A percentile compares a stretch with the other conserved stretches of the same genome.
Evolutionary conservation across 129 eudicot species (phyloP).

Genomic region (Scalesia atractyloides): DNA sequence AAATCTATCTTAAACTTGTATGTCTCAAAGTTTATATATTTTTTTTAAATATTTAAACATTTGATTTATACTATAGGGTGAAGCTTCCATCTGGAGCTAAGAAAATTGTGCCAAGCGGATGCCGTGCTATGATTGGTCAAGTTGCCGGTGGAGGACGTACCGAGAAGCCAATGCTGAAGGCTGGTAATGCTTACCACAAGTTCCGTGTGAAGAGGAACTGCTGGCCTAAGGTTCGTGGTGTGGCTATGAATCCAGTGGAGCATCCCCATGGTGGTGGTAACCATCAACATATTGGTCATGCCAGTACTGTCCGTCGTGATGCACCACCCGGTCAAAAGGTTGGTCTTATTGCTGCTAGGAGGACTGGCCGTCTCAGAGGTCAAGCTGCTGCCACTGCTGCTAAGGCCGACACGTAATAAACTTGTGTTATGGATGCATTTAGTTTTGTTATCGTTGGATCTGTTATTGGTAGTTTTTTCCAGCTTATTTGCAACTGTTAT

Average conservation of each 20-base stretch:
- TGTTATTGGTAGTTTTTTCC: constrained; percentile 17
- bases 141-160: constrained; percentile 96
- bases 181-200: constrained; percentile 95
- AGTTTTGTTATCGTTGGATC: constrained; percentile 19
- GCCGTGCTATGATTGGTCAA: constrained; percentile 93
- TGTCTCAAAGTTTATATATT: not conserved
- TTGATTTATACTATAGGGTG: constrained; percentile 39
- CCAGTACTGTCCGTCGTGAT: constrained; percentile 85
- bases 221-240: constrained; percentile 99
- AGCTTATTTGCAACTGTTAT: constrained; percentile 22
- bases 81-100: constrained; percentile 94
- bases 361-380: constrained; percentile 93
- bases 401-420: constrained; percentile 62
- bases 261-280: constrained; percentile 99
- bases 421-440: constrained; percentile 13
- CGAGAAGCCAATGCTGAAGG: constrained; percentile 82
- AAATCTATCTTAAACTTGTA: not conserved
- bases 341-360: constrained; percentile 92
- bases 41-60: not conserved
- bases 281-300: constrained; percentile 97
- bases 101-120: constrained; percentile 85
- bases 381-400: constrained; percentile 89
- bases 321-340: constrained; percentile 95
- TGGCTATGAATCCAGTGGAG: constrained; percentile 97
- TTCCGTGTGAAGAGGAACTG: constrained; percentile 89